Conservation (phyloP, 805 yeast genomes). For the Ogataea parapolymorpha region DNA sequence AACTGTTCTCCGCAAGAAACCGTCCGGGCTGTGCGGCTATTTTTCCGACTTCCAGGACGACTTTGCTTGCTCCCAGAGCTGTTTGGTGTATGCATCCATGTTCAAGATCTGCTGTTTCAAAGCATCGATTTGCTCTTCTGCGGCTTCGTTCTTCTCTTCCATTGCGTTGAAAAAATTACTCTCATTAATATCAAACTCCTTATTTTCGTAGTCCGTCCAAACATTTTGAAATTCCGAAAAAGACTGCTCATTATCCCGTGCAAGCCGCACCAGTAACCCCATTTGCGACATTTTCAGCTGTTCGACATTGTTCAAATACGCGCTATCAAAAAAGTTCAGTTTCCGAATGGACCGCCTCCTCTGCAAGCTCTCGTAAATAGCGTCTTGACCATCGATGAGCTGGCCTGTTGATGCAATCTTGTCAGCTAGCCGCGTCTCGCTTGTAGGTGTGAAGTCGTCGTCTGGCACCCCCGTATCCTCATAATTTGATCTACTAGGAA, state of each 20-base stretch:
- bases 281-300: constrained; percentile 56
- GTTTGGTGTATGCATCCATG: constrained; percentile 43
- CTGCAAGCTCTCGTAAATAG: constrained; percentile 80
- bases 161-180: constrained; percentile 52
- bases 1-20: constrained; percentile 12
- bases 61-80: constrained; percentile 37
- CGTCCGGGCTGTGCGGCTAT: constrained; percentile 3
- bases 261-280: constrained; percentile 40
- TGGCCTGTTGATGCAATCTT: constrained; percentile 54
- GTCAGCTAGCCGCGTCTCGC: constrained; percentile 38
- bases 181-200: constrained; percentile 23
- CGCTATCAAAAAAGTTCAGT: constrained; percentile 49
- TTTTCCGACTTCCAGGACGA: not conserved
- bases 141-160: constrained; percentile 46
- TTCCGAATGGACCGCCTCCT: constrained; percentile 63
- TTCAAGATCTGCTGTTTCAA: constrained; percentile 50
- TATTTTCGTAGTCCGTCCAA: constrained; percentile 20
- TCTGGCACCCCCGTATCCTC: constrained; percentile 4
- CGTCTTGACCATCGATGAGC: constrained; percentile 66
- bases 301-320: constrained; percentile 50
- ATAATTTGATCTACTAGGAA: constrained; percentile 16
- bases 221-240: constrained; percentile 30
- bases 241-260: constrained; percentile 29
- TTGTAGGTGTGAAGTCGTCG: constrained; percentile 16
- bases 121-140: constrained; percentile 45